These are phyloP conservation scores for Picochlorum sp. DNA, from an alignment of 139 green algal genomes.

Conservation along the genomic window DNA sequence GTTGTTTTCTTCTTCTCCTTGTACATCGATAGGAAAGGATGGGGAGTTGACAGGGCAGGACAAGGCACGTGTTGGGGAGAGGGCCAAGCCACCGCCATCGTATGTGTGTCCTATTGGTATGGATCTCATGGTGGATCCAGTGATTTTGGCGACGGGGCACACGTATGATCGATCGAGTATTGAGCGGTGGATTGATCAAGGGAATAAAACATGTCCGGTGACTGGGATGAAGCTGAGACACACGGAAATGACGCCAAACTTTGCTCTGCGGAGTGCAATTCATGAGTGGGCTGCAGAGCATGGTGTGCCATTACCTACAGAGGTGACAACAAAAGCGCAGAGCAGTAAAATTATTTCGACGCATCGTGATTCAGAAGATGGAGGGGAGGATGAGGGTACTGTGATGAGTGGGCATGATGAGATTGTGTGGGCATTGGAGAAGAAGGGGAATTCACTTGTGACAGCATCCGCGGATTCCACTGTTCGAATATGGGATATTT, in stretches of 20 bases:
- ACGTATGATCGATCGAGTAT: slow-evolving; percentile 85
- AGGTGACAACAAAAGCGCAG: slow-evolving; percentile 41
- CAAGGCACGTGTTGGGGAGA: background rate
- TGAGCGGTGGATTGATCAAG: slow-evolving; percentile 77
- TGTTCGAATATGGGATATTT: slow-evolving; percentile 82
- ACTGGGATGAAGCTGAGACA: slow-evolving; percentile 82
- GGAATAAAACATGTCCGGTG: slow-evolving; percentile 82
- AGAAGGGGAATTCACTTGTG: slow-evolving; percentile 59
- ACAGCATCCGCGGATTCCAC: slow-evolving; percentile 85
- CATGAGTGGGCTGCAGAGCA: slow-evolving; percentile 66
- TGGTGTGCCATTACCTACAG: slow-evolving; percentile 38
- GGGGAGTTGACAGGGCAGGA: background rate
- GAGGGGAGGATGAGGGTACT: slow-evolving; percentile 30
- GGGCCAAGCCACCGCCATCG: slow-evolving; percentile 13
- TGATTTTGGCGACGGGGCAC: slow-evolving; percentile 89
- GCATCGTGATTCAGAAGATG: slow-evolving; percentile 10
- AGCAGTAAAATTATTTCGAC: background rate
- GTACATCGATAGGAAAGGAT: too few species aligned
- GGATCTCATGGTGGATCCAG: slow-evolving; percentile 88
- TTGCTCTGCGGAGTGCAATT: slow-evolving; percentile 80
- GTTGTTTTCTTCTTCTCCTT: too few species aligned
- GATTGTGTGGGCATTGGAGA: slow-evolving; percentile 92
- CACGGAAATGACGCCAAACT: slow-evolving; percentile 86
- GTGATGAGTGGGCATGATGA: slow-evolving; percentile 87
- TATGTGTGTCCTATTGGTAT: slow-evolving; percentile 85